Conservation (phyloP, 306 rosid species). For the Trifolium repens region DNA sequence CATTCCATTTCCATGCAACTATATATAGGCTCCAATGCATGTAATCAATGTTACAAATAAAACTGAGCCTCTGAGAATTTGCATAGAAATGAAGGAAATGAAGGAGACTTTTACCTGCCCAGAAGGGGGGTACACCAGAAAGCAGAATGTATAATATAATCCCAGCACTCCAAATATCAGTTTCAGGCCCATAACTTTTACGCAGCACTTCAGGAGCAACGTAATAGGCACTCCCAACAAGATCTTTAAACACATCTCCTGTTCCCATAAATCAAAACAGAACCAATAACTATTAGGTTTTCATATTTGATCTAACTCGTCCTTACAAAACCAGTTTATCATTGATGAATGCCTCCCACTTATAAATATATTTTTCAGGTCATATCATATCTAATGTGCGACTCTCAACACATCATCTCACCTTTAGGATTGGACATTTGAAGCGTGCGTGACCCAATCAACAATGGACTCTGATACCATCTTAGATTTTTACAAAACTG, state of each 20-base stretch:
- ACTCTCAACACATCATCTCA: background rate
- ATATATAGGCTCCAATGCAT: background rate
- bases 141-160: conserved; percentile 89
- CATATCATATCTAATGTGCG: background rate
- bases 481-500: background rate
- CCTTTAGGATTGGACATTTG: background rate
- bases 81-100: background rate
- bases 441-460: background rate
- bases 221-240: conserved; percentile 97
- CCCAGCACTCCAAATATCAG: conserved; percentile 98
- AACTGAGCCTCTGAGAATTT: background rate
- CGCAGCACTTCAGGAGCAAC: conserved; percentile 96
- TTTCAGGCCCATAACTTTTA: conserved; percentile 80
- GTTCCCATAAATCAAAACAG: conserved; percentile 39
- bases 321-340: background rate
- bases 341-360: background rate
- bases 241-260: conserved; percentile 84
- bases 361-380: background rate
- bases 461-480: background rate
- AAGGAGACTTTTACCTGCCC: conserved; percentile 75
- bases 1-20: no score
- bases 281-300: background rate
- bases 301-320: background rate
- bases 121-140: conserved; percentile 94
- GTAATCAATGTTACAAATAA: background rate